Evolutionary conservation across 2,329 filamentous ascomycete species (phyloP), one percentile per base, ranked within the genome.

Genomic region (Neopestalotiopsis rosae): DNA sequence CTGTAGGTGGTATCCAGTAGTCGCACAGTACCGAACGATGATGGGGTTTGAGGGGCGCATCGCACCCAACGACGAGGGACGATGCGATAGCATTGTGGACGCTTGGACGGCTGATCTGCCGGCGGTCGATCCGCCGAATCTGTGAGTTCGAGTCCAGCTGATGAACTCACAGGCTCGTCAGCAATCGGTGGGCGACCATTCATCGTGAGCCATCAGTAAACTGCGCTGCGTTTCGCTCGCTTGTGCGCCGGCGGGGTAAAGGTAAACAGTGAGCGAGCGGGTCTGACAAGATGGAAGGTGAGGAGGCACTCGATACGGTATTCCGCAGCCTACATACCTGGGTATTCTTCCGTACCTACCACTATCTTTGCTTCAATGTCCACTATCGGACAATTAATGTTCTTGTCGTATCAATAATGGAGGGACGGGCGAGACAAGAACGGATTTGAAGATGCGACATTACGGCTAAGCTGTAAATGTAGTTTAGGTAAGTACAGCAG

Each of bases 191-290:
- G 32, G 17, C 20, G 32, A 24, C 59, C 59, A 42, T 62, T 62
- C 59, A 62, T 34, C 59, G 59, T 34, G 32, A 62, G 32, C 13
- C 59, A 34, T 62, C 32, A 62, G 59, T 32, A 62, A 30, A 40
- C 10, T 14, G 32, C 32, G 32, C 59, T 62, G 32, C 32, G 59
- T 40, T 62, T 62, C 32, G 59, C 59, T 62, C 59, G 59, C 59
- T 62, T 62, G 34, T 62, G 59, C 32, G 28, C 34, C 59, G 32
- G 59, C 30, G 59, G 59, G 32, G 59, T 62, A 38, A 20, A 38
- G 30, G n/a, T 59, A 59, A 59, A 59, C 34, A 34, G 30, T 34
- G 24, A 59, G 20, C 13, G 32, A 17, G 28, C 28, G 59, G 57
- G 57, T 28, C 24, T 59, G 45, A 52, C 45, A 7, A 24, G 17